phyloP scores from a whole-genome alignment of 371 early-diverging fungal species.

The Apophysomyces trapeziformis region DNA sequence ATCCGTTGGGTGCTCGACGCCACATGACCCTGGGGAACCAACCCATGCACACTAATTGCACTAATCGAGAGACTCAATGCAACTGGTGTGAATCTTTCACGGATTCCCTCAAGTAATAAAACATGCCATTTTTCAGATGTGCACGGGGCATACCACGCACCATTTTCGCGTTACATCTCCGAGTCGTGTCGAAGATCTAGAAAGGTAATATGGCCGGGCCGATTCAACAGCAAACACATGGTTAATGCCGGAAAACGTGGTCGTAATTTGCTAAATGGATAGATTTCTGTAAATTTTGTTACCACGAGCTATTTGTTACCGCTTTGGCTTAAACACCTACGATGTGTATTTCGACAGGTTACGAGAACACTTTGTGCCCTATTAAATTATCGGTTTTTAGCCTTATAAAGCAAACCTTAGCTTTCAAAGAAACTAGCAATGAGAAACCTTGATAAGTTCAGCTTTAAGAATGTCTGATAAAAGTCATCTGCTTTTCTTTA shows the following conservation, averaged over 20 bases:
- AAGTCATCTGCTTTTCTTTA: background rate
- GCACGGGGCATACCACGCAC: slow-evolving; percentile 10
- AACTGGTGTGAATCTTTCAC: background rate
- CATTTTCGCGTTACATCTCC: slow-evolving; percentile 6
- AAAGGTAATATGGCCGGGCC: slow-evolving; percentile 3
- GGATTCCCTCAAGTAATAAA: background rate
- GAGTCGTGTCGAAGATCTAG: background rate
- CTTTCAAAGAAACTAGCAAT: background rate
- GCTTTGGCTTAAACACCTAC: background rate
- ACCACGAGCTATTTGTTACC: slow-evolving; percentile 1
- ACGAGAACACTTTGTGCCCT: background rate
- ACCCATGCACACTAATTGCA: background rate
- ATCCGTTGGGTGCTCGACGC: background rate
- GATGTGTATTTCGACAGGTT: background rate
- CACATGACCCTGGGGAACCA: slow-evolving; percentile 7
- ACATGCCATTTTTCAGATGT: slow-evolving; percentile 1
- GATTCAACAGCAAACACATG: slow-evolving; percentile 7
- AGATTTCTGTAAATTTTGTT: background rate
- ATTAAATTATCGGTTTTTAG: background rate
- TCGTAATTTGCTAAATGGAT: background rate
- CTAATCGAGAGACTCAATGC: background rate
- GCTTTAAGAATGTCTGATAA: background rate
- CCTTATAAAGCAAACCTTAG: background rate
- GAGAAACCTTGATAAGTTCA: background rate
- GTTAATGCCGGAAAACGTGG: slow-evolving; percentile 4